Evolutionary conservation across 371 early-diverging fungal genomes (phyloP), one percentile per base, ranked within the genome.

Genomic region (Parasitella parasitica): DNA sequence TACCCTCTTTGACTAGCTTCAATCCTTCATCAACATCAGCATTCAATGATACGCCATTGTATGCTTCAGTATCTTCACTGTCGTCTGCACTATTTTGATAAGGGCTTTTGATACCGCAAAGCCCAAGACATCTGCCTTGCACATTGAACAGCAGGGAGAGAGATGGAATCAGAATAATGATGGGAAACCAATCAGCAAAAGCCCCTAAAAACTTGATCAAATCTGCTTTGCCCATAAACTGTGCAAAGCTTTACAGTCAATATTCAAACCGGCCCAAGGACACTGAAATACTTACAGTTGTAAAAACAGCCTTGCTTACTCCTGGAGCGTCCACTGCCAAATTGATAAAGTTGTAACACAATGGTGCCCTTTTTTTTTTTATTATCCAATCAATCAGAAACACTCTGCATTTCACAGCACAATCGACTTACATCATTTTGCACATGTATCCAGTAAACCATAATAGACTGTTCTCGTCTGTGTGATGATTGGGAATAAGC

Each of bases 341-440:
- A 37, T 92, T 94, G 48, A 96, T 82, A 63, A 91, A 97, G 70
- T 97, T 97, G 78, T 97, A 97, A 64, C 95, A 94, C 51, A 97
- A 82, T 4, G 97, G 97, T 13, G 94, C 93, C 69, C 86, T 86
- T 53, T 30, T 35, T 4, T 32, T n/a, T n/a, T 18, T 0, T 2
- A 39, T n/a, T 22, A 32, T 48, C 16, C 46, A 26, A 13, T 22
- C 27, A 20, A 18, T 18, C 3, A 37, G 18, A 46, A n/a, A n/a
- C 20, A 46, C 7, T 9, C 0, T 48, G 20, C 18, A 20, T 26
- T n/a, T n/a, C n/a, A 57, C 20, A 34, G 15, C 18, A 6, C 24
- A 69, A 36, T 15, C 22, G 3, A 46, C 81, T 67, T 76, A 86
- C 82, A 87, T 90, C 69, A 92, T 80, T 28, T 92, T 86, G 75